Base-by-base conservation (phyloP, 2,329 filamentous ascomycete genomes). In the Dryadomyces quercivorus region DNA sequence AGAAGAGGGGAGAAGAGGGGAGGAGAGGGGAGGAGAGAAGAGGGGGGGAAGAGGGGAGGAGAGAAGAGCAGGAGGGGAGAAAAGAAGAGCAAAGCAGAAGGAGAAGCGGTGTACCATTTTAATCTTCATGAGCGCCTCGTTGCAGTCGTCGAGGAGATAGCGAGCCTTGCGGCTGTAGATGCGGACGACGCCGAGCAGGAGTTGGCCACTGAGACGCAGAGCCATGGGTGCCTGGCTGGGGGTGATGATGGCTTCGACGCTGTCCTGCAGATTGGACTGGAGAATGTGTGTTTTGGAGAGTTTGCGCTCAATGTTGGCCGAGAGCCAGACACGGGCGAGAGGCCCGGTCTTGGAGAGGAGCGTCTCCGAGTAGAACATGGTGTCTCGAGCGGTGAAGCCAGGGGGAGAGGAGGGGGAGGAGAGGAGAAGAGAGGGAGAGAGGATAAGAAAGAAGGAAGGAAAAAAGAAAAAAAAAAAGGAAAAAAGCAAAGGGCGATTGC, bases 131-230 rank as follows among this genome's bases (percentile, higher is more conserved):
- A 98, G 75, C 43, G 92, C 92, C 71, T 98, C 93, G 64, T 95
- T 96, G 72, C 93, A 98, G 67, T 98, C 93, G 65, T 98, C 93
- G 50, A 97, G 76, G 51, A 98, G 75, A 70, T 98, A 98, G 64
- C 91, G 86, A 65, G 93, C 92, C 73, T 98, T 98, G 65, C 93
- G 81, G 70, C 91, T 94, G 71, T 98, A 98, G 65, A 98, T 98
- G 66, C 92, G 84, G 62, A 96, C 93, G 26, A 98, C 93, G 72
- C 93, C 93, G 55, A 98, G 80, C 65, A 98, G 75, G 56, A 98
- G 77, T 73, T 98, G 93, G 57, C 92, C 91, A 65, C 90, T 97
- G 58, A 98, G 74, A 62, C 93, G 89, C 64, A 98, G 72, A 34
- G 93, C 93, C 81, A 98, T 92, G 34, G 93, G 93, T 45, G 92